Percentiles rank a stretch among this genome's conserved stretches.
Evolutionary conservation across 148 eudicot species (phyloP).

Genomic region (Euryodendron excelsum): DNA sequence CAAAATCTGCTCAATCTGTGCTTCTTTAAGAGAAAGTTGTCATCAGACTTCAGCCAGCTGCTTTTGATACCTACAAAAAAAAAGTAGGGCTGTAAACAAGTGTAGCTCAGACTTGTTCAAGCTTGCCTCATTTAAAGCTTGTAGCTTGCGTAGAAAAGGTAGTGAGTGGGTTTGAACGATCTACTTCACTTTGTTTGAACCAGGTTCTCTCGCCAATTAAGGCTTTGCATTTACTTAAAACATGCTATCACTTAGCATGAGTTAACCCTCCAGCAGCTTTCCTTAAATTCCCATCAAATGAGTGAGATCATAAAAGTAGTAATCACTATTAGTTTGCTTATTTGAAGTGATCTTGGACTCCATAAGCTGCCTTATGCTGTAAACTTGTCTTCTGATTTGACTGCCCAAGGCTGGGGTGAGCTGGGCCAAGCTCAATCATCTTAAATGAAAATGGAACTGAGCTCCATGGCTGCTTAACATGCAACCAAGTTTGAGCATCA

Average conservation of each 20-base stretch:
- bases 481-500: background rate
- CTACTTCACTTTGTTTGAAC: background rate
- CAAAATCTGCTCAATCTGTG: background rate
- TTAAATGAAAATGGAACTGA: background rate
- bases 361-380: background rate
- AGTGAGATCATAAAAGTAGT: background rate
- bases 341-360: background rate
- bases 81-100: conserved; percentile 4
- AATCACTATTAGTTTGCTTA: background rate
- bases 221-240: background rate
- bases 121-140: background rate
- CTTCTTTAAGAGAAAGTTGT: background rate
- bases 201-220: background rate
- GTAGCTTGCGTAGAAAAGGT: background rate
- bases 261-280: background rate
- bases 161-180: background rate
- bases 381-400: background rate
- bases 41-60: background rate
- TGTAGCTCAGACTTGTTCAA: background rate
- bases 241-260: background rate
- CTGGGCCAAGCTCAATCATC: background rate
- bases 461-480: background rate
- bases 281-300: background rate
- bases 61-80: conserved; percentile 5
- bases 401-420: background rate